These are phyloP conservation scores for Fusarium sterilihyphosum DNA, from an alignment of 2,329 filamentous ascomycete genomes.

Conservation along the genomic window DNA sequence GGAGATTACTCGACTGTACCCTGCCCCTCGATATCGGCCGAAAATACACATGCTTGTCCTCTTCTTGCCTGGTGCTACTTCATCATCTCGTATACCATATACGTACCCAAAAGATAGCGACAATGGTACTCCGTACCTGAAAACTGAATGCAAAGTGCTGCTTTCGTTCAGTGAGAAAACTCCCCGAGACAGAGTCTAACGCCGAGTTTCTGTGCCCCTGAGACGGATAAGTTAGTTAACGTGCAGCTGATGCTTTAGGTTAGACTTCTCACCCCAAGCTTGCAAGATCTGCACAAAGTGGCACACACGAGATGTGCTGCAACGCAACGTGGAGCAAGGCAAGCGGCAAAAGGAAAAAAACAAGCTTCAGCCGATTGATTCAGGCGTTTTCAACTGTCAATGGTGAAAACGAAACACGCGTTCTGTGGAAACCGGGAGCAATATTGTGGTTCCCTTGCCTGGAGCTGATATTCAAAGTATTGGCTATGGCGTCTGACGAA, in stretches of 20 bases:
- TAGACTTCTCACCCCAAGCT: not conserved
- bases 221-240: constrained; percentile 12
- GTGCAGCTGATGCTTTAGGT: constrained; percentile 13
- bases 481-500: not conserved
- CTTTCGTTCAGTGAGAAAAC: constrained; percentile 1
- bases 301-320: constrained; percentile 10
- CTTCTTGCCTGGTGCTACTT: constrained; percentile 8
- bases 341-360: constrained; percentile 22
- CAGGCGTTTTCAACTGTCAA: not conserved
- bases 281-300: constrained; percentile 23
- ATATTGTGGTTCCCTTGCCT: constrained; percentile 8
- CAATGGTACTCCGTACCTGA: not conserved
- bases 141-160: not conserved
- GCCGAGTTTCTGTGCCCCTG: constrained; percentile 21
- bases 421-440: constrained; percentile 9
- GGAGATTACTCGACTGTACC: constrained; percentile 16
- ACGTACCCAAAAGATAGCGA: not conserved
- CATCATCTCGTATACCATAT: not conserved
- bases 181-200: constrained; percentile 10
- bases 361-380: constrained; percentile 24
- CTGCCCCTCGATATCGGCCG: constrained; percentile 14
- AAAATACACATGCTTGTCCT: constrained; percentile 28
- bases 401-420: constrained; percentile 23
- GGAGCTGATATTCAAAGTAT: not conserved
- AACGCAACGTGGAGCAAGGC: constrained; percentile 33